These are phyloP conservation scores for Pleoardoris graminearum DNA, from an alignment of 2,329 filamentous ascomycete species.

Conservation along the genomic window DNA sequence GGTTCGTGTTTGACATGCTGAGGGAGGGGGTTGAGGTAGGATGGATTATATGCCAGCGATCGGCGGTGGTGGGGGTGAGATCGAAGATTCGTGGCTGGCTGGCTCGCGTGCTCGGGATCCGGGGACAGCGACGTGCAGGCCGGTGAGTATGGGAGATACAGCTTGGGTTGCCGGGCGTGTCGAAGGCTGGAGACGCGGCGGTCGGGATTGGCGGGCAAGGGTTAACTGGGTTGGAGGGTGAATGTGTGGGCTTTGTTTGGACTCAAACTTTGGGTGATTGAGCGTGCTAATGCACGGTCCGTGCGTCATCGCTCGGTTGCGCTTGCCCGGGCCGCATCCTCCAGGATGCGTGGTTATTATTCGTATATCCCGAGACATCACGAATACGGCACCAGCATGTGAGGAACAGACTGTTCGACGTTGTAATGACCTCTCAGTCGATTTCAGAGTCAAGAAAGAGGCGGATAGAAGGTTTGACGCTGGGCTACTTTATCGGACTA, in stretches of 20 bases:
- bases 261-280: slow-evolving; percentile 44
- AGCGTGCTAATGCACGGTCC: slow-evolving; percentile 15
- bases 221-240: slow-evolving; percentile 20
- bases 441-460: too few species aligned
- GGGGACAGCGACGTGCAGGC: neutral
- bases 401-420: too few species aligned
- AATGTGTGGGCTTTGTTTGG: slow-evolving; percentile 44
- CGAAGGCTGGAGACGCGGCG: slow-evolving; percentile 15
- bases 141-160: slow-evolving; percentile 4
- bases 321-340: neutral
- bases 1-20: slow-evolving; percentile 62
- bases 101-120: slow-evolving; percentile 9
- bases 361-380: neutral
- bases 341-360: neutral
- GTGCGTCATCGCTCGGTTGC: slow-evolving; percentile 30
- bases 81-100: neutral
- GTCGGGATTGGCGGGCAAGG: slow-evolving; percentile 24
- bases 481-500: too few species aligned
- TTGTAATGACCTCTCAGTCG: too few species aligned
- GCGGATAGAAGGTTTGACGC: too few species aligned
- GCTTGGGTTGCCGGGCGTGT: too few species aligned
- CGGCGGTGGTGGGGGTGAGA: slow-evolving; percentile 2
- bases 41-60: neutral
- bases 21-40: slow-evolving; percentile 64
- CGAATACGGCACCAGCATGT: too few species aligned